Evolutionary conservation across 1,139 yeast genomes (phyloP).

Genomic region (Geotrichum reessii): DNA sequence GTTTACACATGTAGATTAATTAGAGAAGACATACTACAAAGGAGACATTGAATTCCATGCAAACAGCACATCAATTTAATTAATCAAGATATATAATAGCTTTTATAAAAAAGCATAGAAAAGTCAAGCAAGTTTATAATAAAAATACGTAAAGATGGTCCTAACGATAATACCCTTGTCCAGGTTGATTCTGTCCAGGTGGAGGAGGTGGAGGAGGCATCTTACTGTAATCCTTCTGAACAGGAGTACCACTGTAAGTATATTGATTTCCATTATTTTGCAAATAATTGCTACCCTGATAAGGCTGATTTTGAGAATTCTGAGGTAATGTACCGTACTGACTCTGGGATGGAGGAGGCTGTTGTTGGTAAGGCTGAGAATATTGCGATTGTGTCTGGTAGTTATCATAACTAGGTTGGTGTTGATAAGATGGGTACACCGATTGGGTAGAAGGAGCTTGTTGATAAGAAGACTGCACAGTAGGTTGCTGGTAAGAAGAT

Average conservation of each 20-base stretch:
- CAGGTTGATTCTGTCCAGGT: constrained; percentile 6
- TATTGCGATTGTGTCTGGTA: constrained; percentile 11
- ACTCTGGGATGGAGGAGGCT: constrained; percentile 17
- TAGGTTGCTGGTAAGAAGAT: constrained; percentile 20
- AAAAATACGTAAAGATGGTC: too few relatives aligned
- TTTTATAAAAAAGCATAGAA: background rate
- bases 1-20: too few relatives aligned
- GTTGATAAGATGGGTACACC: constrained; percentile 17
- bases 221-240: constrained; percentile 23
- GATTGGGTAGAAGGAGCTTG: constrained; percentile 17
- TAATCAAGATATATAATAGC: too few relatives aligned
- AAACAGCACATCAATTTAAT: too few relatives aligned
- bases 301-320: constrained; percentile 16
- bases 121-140: background rate
- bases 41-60: too few relatives aligned
- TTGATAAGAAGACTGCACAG: constrained; percentile 12
- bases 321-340: constrained; percentile 9
- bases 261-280: constrained; percentile 33
- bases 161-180: constrained; percentile 9
- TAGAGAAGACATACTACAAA: background rate
- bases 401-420: constrained; percentile 11
- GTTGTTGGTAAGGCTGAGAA: constrained; percentile 20
- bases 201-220: constrained; percentile 19
- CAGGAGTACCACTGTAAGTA: constrained; percentile 43
- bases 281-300: constrained; percentile 38